These are phyloP conservation scores for Carallia brachiata DNA, from an alignment of 345 rosid species.

Conservation along the genomic window DNA sequence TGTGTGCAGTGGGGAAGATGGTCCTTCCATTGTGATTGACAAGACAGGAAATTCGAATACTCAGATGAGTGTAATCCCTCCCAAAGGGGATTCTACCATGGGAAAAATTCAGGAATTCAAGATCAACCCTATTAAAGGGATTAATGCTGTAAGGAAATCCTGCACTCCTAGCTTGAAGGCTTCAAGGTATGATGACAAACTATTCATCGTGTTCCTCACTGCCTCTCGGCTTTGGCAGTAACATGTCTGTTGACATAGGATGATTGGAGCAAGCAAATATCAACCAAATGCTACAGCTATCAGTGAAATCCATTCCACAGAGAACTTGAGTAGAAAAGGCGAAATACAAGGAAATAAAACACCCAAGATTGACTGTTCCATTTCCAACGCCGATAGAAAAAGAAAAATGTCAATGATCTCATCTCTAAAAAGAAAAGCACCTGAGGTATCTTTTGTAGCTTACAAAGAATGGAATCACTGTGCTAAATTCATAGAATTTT, in stretches of 20 bases:
- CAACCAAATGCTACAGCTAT: constrained; percentile 30
- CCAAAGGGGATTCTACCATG: constrained; percentile 30
- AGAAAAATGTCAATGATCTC: constrained; percentile 27
- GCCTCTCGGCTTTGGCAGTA: neutral
- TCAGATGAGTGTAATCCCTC: constrained; percentile 21
- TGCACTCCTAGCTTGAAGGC: constrained; percentile 43
- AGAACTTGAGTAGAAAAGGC: constrained; percentile 30
- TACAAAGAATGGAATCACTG: neutral
- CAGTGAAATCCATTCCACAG: constrained; percentile 28
- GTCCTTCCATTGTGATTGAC: constrained; percentile 39
- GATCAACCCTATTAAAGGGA: constrained; percentile 38
- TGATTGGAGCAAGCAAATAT: constrained; percentile 32
- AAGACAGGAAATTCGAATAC: constrained; percentile 30
- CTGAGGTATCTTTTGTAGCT: constrained; percentile 41
- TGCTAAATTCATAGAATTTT: neutral
- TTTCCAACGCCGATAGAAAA: constrained; percentile 34
- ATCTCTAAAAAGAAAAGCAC: constrained; percentile 68
- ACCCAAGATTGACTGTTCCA: constrained; percentile 27
- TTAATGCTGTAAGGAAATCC: constrained; percentile 44
- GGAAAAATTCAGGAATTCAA: constrained; percentile 36
- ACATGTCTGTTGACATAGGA: constrained; percentile 40
- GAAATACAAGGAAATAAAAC: constrained; percentile 26
- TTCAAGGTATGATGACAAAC: constrained; percentile 38
- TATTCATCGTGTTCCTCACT: constrained; percentile 9
- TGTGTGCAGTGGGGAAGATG: constrained; percentile 39